A percentile compares a stretch with the other conserved stretches of the same genome.
Conservation (phyloP, 2,329 filamentous ascomycete genomes). For the Colletotrichum orbiculare region DNA sequence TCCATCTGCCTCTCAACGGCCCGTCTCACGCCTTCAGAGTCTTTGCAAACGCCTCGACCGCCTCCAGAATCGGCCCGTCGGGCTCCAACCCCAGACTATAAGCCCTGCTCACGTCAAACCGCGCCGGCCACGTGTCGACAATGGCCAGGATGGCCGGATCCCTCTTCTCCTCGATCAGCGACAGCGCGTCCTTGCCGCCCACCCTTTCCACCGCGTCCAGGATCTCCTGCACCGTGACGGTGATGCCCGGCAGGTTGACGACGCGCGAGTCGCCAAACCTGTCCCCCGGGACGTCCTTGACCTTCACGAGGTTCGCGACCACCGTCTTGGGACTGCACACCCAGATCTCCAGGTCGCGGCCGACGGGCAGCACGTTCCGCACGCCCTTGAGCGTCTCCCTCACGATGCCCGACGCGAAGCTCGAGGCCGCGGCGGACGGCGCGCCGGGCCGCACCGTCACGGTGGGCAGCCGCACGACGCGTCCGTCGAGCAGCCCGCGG, state of each 20-base stretch:
- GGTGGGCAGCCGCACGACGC: constrained; percentile 69
- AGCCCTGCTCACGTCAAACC: constrained; percentile 63
- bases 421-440: constrained; percentile 70
- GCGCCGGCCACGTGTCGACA: constrained; percentile 64
- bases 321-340: constrained; percentile 59
- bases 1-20: not conserved
- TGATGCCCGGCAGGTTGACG: constrained; percentile 64
- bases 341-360: constrained; percentile 58
- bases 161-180: constrained; percentile 58
- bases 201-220: constrained; percentile 61
- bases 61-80: constrained; percentile 46
- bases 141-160: constrained; percentile 60
- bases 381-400: constrained; percentile 66
- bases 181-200: constrained; percentile 57
- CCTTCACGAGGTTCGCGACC: constrained; percentile 56
- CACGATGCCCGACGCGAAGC: constrained; percentile 71
- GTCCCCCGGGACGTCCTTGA: constrained; percentile 54
- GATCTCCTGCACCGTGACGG: constrained; percentile 64
- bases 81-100: constrained; percentile 61
- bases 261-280: constrained; percentile 53
- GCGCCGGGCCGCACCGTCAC: constrained; percentile 70
- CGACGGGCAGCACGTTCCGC: constrained; percentile 55
- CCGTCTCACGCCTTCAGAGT: constrained; percentile 15
- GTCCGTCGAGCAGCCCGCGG: constrained; percentile 66
- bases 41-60: constrained; percentile 26